Percentiles rank a stretch among this genome's conserved stretches.
Conservation (phyloP, 2,329 filamentous ascomycete genomes). For the Aspergillus spinulosporus region DNA sequence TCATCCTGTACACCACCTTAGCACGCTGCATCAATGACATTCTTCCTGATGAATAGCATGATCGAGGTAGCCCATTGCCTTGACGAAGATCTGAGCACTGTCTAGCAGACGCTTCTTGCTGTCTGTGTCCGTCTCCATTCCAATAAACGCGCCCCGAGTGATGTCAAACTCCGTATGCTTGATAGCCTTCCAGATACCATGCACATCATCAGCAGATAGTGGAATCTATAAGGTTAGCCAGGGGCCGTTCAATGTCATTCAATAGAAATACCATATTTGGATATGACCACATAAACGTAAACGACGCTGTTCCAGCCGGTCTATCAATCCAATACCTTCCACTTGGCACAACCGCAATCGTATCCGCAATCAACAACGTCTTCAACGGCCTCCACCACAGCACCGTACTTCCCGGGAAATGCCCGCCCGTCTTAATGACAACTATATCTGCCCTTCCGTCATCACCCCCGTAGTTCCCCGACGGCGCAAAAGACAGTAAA, state of each 20-base stretch:
- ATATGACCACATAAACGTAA: conserved; percentile 74
- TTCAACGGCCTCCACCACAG: conserved; percentile 61
- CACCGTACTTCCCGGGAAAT: conserved; percentile 75
- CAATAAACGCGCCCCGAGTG: conserved; percentile 67
- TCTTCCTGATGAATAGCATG: conserved; percentile 34
- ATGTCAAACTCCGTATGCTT: conserved; percentile 62
- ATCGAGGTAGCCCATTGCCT: conserved; percentile 39
- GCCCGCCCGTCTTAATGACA: conserved; percentile 71
- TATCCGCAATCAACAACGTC: conserved; percentile 74
- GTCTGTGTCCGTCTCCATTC: conserved; percentile 59
- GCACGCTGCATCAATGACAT: conserved; percentile 10
- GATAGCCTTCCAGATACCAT: conserved; percentile 69
- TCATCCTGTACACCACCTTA: conserved; percentile 7
- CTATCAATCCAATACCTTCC: conserved; percentile 33
- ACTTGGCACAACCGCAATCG: conserved; percentile 67
- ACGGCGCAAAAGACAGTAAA: conserved; percentile 29
- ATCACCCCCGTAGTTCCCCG: conserved; percentile 2
- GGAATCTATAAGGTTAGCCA: conserved; percentile 56
- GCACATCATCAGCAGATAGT: conserved; percentile 62
- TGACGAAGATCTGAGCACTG: conserved; percentile 73
- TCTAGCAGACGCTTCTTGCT: conserved; percentile 68
- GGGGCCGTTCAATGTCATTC: conserved; percentile 9
- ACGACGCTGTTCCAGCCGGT: conserved; percentile 52
- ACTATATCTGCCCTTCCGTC: conserved; percentile 48
- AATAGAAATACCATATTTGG: conserved; percentile 55